phyloP scores from a whole-genome alignment of 306 rosid genomes.

The Corylus americana region DNA sequence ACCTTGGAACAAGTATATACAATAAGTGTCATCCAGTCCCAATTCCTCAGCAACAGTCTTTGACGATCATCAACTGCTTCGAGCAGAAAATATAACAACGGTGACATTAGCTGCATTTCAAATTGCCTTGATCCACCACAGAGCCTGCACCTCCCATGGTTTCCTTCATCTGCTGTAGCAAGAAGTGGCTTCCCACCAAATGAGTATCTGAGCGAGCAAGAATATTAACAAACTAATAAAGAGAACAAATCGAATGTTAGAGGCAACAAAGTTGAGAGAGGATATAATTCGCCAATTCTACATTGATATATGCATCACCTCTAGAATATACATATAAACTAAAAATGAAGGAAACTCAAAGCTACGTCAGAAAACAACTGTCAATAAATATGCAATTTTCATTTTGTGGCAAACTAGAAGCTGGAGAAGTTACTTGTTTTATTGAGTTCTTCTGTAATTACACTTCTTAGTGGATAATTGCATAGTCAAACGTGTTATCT shows the following conservation, averaged over 20 bases:
- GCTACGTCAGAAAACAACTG: background rate
- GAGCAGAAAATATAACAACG: slow-evolving; percentile 68
- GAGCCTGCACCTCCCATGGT: slow-evolving; percentile 59
- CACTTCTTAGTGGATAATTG: background rate
- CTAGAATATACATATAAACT: background rate
- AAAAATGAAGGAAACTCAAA: background rate
- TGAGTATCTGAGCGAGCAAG: slow-evolving; percentile 53
- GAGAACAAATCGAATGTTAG: background rate
- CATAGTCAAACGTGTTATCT: background rate
- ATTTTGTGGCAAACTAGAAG: background rate
- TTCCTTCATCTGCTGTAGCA: slow-evolving; percentile 52
- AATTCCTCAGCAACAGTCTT: slow-evolving; percentile 51
- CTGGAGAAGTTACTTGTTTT: background rate
- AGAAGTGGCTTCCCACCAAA: slow-evolving; percentile 74
- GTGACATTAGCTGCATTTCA: slow-evolving; percentile 93
- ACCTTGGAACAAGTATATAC: slow-evolving; percentile 81
- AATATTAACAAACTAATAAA: background rate
- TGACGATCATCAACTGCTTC: slow-evolving; percentile 61
- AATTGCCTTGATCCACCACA: slow-evolving; percentile 77
- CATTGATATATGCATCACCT: background rate
- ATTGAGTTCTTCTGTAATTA: background rate
- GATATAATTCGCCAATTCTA: background rate
- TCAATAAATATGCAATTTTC: background rate
- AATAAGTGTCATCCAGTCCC: slow-evolving; percentile 90
- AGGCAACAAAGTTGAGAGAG: slow-evolving; percentile 6